Conservation (phyloP, 305 asterid genomes). For the Rubia peregrina region DNA sequence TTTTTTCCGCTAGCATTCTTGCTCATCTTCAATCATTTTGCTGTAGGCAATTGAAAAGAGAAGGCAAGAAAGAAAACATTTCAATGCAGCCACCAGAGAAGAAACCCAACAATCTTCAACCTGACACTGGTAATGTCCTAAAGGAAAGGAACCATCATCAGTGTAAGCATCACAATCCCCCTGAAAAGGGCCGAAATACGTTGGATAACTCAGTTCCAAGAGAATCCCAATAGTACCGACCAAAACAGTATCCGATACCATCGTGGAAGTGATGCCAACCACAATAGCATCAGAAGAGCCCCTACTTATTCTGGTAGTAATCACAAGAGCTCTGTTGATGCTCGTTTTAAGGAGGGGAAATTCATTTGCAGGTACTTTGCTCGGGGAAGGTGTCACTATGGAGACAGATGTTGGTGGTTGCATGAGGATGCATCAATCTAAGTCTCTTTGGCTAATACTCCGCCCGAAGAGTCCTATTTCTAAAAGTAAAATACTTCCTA, state of each 20-base stretch:
- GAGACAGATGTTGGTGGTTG: constrained; percentile 50
- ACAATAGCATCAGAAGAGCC: background rate
- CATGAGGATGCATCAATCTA: constrained; percentile 26
- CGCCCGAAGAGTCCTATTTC: too few relatives aligned
- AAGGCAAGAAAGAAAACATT: background rate
- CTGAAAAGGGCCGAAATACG: background rate
- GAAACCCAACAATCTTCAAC: background rate
- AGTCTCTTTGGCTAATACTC: too few relatives aligned
- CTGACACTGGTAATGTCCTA: constrained; percentile 15
- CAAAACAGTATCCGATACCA: background rate
- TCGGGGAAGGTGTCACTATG: constrained; percentile 62
- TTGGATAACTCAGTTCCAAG: background rate
- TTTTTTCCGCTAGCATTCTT: background rate
- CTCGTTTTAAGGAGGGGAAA: background rate
- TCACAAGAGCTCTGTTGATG: background rate
- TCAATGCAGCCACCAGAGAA: constrained; percentile 16
- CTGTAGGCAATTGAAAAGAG: constrained; percentile 21
- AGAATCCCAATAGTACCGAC: too few relatives aligned
- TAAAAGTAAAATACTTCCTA: too few relatives aligned
- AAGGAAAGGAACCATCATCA: constrained; percentile 9
- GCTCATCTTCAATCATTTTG: constrained; percentile 10
- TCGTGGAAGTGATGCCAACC: background rate
- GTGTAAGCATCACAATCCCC: background rate
- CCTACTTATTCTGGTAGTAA: background rate
- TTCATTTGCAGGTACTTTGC: constrained; percentile 41